Percentiles rank a stretch among this genome's conserved stretches.
These are phyloP conservation scores for Gracilaria vermiculophylla DNA, from an alignment of 23 red algal species.

Conservation along the genomic window DNA sequence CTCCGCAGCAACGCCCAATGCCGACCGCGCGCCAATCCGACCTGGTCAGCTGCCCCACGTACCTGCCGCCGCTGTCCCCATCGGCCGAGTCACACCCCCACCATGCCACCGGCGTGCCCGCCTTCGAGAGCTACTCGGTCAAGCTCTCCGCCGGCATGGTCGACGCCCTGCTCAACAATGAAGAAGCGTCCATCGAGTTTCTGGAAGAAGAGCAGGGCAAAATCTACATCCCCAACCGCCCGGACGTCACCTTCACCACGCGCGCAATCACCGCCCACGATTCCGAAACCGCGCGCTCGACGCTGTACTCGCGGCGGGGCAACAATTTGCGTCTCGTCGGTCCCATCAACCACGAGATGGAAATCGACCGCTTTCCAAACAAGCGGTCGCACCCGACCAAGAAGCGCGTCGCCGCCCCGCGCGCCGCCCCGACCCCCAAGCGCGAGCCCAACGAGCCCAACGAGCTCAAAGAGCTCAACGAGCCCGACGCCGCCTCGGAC, in stretches of 20 bases:
- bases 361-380: constrained; percentile 10
- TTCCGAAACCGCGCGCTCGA: constrained; percentile 2
- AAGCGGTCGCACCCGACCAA: background rate
- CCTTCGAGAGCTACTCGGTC: background rate
- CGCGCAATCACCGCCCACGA: background rate
- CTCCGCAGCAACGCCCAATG: background rate
- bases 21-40: background rate
- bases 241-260: constrained; percentile 13
- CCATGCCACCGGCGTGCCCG: background rate
- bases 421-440: background rate
- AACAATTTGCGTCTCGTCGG: constrained; percentile 10
- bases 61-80: background rate
- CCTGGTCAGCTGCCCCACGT: background rate
- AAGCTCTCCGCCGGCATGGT: constrained; percentile 32
- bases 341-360: constrained; percentile 32
- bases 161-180: background rate
- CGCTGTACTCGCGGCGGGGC: constrained; percentile 8
- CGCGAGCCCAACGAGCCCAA: background rate
- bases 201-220: background rate
- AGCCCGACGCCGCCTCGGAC: background rate
- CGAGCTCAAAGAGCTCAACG: background rate
- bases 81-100: background rate
- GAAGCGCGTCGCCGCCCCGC: background rate
- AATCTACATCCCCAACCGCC: background rate
- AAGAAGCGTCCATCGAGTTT: constrained; percentile 25